phyloP scores from a whole-genome alignment of 495 filamentous ascomycete species.

The Daldinia bambusicola region DNA sequence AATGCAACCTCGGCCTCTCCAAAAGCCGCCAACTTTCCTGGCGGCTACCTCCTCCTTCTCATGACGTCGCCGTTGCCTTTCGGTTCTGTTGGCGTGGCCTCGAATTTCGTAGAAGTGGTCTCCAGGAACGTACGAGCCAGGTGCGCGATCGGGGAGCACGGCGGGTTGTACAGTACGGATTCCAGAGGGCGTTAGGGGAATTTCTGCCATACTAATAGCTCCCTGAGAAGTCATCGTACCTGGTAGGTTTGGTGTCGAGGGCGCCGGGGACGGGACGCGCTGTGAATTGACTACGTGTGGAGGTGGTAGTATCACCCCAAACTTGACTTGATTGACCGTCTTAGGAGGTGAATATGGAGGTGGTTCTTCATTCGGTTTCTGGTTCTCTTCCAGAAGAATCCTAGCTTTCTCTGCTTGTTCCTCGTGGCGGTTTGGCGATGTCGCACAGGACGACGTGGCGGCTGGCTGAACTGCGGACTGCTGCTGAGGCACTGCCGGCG shows the following conservation, averaged over 20 bases:
- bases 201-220: constrained; percentile 53
- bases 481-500: constrained; percentile 31
- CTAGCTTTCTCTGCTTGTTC: constrained; percentile 53
- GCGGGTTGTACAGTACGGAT: constrained; percentile 28
- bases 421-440: constrained; percentile 30
- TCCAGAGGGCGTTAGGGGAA: constrained; percentile 52
- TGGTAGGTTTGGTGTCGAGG: constrained; percentile 53
- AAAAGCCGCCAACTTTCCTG: constrained; percentile 65
- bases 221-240: constrained; percentile 61
- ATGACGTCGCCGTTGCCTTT: constrained; percentile 64
- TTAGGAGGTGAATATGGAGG: constrained; percentile 59
- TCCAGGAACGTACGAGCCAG: constrained; percentile 51
- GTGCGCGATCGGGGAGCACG: constrained; percentile 50
- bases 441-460: constrained; percentile 25
- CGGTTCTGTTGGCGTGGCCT: constrained; percentile 50
- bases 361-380: constrained; percentile 45
- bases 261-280: constrained; percentile 58
- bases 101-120: constrained; percentile 50
- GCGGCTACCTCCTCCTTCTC: constrained; percentile 71
- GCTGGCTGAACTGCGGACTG: constrained; percentile 11
- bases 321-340: constrained; percentile 46
- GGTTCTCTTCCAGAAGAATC: constrained; percentile 49
- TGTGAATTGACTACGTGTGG: constrained; percentile 48
- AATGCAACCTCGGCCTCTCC: constrained; percentile 69
- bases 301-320: constrained; percentile 54